Base-by-base conservation (phyloP, 345 rosid genomes). In the Passiflora organensis region DNA sequence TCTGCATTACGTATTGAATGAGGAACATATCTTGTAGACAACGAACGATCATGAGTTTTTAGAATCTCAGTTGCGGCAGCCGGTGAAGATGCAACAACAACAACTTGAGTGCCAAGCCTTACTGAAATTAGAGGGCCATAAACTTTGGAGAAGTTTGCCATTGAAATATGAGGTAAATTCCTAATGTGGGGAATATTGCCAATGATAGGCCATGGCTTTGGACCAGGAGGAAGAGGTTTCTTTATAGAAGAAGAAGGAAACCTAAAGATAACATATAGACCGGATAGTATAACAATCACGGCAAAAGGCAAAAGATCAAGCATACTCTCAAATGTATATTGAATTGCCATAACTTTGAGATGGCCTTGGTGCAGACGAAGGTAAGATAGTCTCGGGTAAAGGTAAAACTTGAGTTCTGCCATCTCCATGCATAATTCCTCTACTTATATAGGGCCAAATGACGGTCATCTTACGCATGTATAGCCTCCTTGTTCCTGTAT, bases 41-140 rank as follows among this genome's bases (percentile, higher is more conserved):
- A 67, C 16, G 39, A 42, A 8, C 54, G 54, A 44, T 60, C 67
- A 45, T 55, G 66, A 45, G 70, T 70, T 44, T 44, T 65, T 39
- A 70, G 66, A 21, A 70, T 70, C 38, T 56, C 63, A 5, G 53
- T 17, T 18, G 75, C 75, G 0, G 59, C 70, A 9, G 43, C 46
- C 10, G 51, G 50, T 4, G 75, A 65, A 6, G 63, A 55, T 13
- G 60, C 75, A 1, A 71, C 66, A 2, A 71, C 43, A 1, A 71
- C 50, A 18, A 65, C 55, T 32, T 55, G 67, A 8, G 58, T 49
- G 14, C 75, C 75, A 6, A 60, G 67, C 12, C 55, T 45, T 16
- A 71, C 43, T n/a, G n/a, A n/a, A n/a, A n/a, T n/a, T n/a, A n/a
- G n/a, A n/a, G n/a, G n/a, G n/a, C n/a, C n/a, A n/a, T 60, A n/a